phyloP scores from a whole-genome alignment of 192 early-diverging fungal genomes.

The Coemansia sp. region DNA sequence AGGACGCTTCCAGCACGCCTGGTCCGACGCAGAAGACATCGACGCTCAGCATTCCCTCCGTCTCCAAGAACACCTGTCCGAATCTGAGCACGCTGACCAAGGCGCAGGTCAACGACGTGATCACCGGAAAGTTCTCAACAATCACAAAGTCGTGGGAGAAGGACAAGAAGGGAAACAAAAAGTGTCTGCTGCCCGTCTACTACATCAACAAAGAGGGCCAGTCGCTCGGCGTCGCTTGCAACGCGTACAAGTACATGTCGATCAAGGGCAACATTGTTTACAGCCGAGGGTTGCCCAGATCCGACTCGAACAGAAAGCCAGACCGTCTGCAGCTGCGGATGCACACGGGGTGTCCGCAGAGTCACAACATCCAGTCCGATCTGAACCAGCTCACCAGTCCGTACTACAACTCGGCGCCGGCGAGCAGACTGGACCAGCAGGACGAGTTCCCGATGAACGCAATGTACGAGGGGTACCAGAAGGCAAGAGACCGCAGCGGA shows the following conservation, averaged over 20 bases:
- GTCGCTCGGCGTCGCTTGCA: neutral
- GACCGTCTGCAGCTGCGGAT: neutral
- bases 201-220: conserved; percentile 3
- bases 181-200: neutral
- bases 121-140: neutral
- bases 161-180: conserved; percentile 6
- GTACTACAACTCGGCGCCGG: neutral
- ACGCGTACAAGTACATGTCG: conserved; percentile 2
- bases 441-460: conserved; percentile 7
- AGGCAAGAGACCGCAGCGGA: neutral
- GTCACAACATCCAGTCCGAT: neutral
- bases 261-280: neutral
- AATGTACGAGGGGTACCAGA: conserved; percentile 6
- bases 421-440: neutral
- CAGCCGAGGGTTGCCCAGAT: neutral
- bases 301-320: neutral
- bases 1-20: neutral
- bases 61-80: neutral
- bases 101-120: neutral
- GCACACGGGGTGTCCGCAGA: neutral
- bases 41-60: neutral
- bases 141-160: conserved; percentile 7
- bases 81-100: neutral
- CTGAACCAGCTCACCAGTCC: neutral
- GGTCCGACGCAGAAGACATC: neutral